A percentile compares a stretch with the other conserved stretches of the same genome.
Evolutionary conservation across 768 basidiomycete species (phyloP).

Genomic region (Daedalea quercina): DNA sequence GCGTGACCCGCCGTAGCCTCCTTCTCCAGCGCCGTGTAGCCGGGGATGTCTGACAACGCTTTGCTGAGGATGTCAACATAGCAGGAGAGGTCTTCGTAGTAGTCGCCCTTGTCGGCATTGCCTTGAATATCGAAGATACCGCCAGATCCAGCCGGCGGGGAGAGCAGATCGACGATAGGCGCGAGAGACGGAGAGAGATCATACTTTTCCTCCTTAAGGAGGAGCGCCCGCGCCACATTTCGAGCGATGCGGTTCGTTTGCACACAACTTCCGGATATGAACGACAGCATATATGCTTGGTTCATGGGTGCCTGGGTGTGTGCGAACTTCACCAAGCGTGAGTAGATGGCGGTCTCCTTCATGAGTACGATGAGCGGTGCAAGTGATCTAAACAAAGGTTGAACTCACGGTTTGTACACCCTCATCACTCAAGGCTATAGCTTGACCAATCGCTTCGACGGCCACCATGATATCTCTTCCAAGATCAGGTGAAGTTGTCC

Average conservation of each 20-base stretch:
- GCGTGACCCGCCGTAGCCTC: conserved; percentile 3
- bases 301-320: conserved; percentile 38
- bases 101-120: conserved; percentile 38
- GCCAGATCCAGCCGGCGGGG: conserved; percentile 31
- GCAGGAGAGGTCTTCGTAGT: conserved; percentile 55
- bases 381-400: not conserved
- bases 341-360: conserved; percentile 46
- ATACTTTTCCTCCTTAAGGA: conserved; percentile 35
- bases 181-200: conserved; percentile 42
- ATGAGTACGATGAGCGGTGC: not conserved
- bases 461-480: conserved; percentile 38
- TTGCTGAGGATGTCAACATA: conserved; percentile 51
- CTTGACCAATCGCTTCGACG: conserved; percentile 40
- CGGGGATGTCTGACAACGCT: conserved; percentile 51
- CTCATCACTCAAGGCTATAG: conserved; percentile 24
- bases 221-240: conserved; percentile 45
- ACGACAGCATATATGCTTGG: conserved; percentile 41
- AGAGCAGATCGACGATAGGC: conserved; percentile 44
- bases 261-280: conserved; percentile 45
- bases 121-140: conserved; percentile 47
- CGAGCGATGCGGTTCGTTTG: conserved; percentile 49
- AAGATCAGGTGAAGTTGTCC: conserved; percentile 36
- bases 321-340: conserved; percentile 36
- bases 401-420: conserved; percentile 15
- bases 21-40: conserved; percentile 47